phyloP scores from a whole-genome alignment of 2,329 filamentous ascomycete species.

The Tolypocladium pustulatum region DNA sequence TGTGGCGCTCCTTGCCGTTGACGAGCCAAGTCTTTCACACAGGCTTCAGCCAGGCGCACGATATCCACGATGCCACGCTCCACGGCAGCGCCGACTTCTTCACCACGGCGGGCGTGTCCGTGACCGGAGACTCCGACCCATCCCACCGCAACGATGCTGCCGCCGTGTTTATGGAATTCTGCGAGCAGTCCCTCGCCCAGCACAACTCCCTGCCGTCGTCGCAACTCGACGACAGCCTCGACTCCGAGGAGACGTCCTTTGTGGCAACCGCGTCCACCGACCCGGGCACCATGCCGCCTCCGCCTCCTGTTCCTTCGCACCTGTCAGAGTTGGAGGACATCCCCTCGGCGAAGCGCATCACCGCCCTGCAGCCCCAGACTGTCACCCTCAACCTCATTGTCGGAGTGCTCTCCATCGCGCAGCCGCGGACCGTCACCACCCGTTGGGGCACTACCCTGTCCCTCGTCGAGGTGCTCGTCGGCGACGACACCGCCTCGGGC shows the following conservation, averaged over 20 bases:
- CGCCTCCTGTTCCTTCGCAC: conserved; percentile 19
- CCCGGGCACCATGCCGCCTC: not conserved
- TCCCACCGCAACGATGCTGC: conserved; percentile 19
- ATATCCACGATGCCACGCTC: conserved; percentile 17
- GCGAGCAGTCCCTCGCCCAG: conserved; percentile 65
- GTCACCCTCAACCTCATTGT: conserved; percentile 76
- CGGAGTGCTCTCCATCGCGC: conserved; percentile 62
- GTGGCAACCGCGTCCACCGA: conserved; percentile 8
- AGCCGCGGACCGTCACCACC: conserved; percentile 58
- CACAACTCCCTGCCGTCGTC: conserved; percentile 58
- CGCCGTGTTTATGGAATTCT: conserved; percentile 51
- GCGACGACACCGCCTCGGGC: conserved; percentile 72
- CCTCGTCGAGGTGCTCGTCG: conserved; percentile 68
- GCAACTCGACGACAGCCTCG: conserved; percentile 32
- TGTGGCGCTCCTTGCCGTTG: conserved; percentile 46
- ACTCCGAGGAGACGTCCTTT: conserved; percentile 11
- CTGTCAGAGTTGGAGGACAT: conserved; percentile 54
- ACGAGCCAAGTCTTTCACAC: conserved; percentile 34
- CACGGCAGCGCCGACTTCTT: conserved; percentile 34
- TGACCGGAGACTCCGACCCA: conserved; percentile 4
- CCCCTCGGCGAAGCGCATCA: conserved; percentile 55
- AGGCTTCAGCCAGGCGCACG: conserved; percentile 41
- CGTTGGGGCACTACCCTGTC: conserved; percentile 51
- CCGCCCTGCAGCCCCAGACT: conserved; percentile 64
- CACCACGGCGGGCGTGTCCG: conserved; percentile 30